These are phyloP conservation scores for Przewalskia tangutica DNA, from an alignment of 257 asterid species.

Conservation along the genomic window DNA sequence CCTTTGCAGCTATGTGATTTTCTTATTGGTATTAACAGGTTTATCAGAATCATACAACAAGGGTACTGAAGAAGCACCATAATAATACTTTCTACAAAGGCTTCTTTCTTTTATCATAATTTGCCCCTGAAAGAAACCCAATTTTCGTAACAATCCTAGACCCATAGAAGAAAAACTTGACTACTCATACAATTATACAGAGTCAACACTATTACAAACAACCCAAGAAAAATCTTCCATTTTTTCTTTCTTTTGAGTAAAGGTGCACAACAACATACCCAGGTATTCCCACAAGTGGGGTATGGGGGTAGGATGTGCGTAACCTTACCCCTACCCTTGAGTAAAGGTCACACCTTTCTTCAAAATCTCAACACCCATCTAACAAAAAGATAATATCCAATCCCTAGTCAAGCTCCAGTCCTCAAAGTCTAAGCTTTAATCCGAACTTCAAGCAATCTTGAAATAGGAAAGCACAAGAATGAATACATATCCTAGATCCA, in stretches of 20 bases:
- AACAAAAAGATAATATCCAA: neutral
- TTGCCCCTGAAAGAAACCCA: neutral
- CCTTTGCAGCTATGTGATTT: constrained; percentile 4
- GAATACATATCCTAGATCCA: constrained; percentile 24
- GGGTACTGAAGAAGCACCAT: constrained; percentile 1
- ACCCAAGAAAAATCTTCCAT: neutral
- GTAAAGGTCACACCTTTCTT: neutral
- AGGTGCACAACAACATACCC: no score
- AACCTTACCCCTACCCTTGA: neutral
- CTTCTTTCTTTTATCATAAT: constrained; percentile 3
- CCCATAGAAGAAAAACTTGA: constrained; percentile 37
- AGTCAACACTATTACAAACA: neutral
- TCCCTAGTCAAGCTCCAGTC: neutral
- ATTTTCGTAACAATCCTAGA: constrained; percentile 20
- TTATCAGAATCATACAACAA: constrained; percentile 30
- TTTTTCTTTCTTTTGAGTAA: neutral
- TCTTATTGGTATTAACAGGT: constrained; percentile 2
- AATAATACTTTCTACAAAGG: constrained; percentile 24
- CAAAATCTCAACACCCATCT: neutral
- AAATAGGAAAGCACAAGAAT: neutral
- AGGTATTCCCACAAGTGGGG: no score
- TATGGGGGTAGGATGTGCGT: no score
- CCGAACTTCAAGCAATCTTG: neutral
- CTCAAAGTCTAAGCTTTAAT: neutral
- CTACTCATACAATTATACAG: neutral